These are phyloP conservation scores for Cytospora paraplurivora DNA, from an alignment of 2,329 filamentous ascomycete genomes.

Conservation along the genomic window DNA sequence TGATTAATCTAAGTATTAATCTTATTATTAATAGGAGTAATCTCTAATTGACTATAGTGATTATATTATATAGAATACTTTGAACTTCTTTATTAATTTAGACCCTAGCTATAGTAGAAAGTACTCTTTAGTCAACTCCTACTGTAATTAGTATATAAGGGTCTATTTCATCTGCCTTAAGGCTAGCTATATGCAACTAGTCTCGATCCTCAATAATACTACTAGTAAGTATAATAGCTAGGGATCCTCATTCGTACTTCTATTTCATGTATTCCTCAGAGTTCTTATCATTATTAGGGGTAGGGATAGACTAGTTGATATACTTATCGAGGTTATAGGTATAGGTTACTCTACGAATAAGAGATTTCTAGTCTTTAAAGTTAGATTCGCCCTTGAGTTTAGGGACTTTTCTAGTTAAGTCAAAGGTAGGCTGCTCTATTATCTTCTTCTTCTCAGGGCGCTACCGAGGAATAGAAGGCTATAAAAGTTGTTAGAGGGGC, in stretches of 20 bases:
- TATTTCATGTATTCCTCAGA: not conserved
- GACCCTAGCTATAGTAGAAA: no score
- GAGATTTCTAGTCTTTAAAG: not conserved
- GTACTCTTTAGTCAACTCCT: no score
- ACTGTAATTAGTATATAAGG: no score
- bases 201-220: not conserved
- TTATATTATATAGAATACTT: no score
- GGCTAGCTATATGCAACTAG: no score
- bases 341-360: not conserved
- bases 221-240: not conserved
- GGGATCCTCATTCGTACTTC: not conserved
- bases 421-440: not conserved
- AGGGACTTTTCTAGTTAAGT: not conserved
- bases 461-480: no score
- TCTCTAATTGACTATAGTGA: no score
- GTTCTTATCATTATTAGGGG: not conserved
- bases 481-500: no score
- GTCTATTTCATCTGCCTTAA: not conserved
- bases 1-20: no score
- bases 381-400: not conserved
- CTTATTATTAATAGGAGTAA: no score
- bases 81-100: no score
- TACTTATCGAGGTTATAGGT: not conserved
- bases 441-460: not conserved
- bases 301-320: not conserved